These are phyloP conservation scores for thale cress (Arabidopsis thaliana) DNA, from an alignment of 345 rosid genomes.

Conservation along the genomic window TAIR10.1 NC_003071.7:2588001-2588500, in stretches of 20 bases:
- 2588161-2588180: slow-evolving; percentile 49
- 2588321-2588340: slow-evolving; percentile 21
- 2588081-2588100: slow-evolving; percentile 50
- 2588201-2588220: slow-evolving; percentile 81
- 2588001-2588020: slow-evolving; percentile 76
- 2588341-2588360: slow-evolving; percentile 28
- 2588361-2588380: slow-evolving; percentile 68
- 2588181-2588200: slow-evolving; percentile 75
- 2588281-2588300: slow-evolving; percentile 23
- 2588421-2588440: slow-evolving; percentile 14
- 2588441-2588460: slow-evolving; percentile 1
- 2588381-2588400: slow-evolving; percentile 32
- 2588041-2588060: slow-evolving; percentile 74
- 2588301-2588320: slow-evolving; percentile 33
- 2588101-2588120: slow-evolving; percentile 38
- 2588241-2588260: slow-evolving; percentile 1
- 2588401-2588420: slow-evolving; percentile 73
- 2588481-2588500: neutral
- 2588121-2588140: slow-evolving; percentile 53
- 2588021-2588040: slow-evolving; percentile 78
- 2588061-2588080: slow-evolving; percentile 77
- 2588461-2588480: neutral
- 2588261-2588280: slow-evolving; percentile 22
- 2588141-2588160: slow-evolving; percentile 66
- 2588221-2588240: slow-evolving; percentile 1